Conservation (phyloP, 2,329 filamentous ascomycete species). For the Cytospora mali region DNA sequence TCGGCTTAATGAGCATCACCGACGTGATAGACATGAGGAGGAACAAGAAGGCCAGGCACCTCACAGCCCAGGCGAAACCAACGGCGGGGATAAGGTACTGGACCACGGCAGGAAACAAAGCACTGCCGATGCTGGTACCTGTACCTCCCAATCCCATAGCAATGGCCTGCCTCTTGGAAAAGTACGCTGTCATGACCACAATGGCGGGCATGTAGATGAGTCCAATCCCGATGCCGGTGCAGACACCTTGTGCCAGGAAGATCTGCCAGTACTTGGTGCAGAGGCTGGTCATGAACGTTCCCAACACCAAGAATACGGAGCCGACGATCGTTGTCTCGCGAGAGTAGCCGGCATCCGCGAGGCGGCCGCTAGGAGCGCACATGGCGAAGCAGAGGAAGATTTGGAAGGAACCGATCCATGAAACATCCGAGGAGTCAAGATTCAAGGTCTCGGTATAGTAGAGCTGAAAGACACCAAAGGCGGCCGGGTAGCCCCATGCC, state of each 20-base stretch:
- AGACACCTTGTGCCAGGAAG: slow-evolving; percentile 34
- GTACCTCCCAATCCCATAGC: neutral
- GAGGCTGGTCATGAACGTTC: slow-evolving; percentile 52
- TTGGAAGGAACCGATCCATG: slow-evolving; percentile 55
- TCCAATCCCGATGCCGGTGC: slow-evolving; percentile 56
- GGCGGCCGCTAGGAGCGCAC: slow-evolving; percentile 50
- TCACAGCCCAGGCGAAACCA: slow-evolving; percentile 67
- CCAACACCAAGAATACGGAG: slow-evolving; percentile 46
- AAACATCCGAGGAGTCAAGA: slow-evolving; percentile 42
- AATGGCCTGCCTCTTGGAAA: slow-evolving; percentile 10
- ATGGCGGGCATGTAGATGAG: slow-evolving; percentile 52
- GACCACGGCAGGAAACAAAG: slow-evolving; percentile 54
- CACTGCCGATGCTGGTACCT: slow-evolving; percentile 58
- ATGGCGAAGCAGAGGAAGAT: slow-evolving; percentile 53
- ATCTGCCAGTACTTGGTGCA: slow-evolving; percentile 54
- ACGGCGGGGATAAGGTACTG: slow-evolving; percentile 37
- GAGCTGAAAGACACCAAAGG: slow-evolving; percentile 53
- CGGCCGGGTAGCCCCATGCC: slow-evolving; percentile 53
- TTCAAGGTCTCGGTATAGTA: slow-evolving; percentile 44
- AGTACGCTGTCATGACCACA: slow-evolving; percentile 32
- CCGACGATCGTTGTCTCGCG: slow-evolving; percentile 44
- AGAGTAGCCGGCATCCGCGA: slow-evolving; percentile 53
- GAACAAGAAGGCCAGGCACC: slow-evolving; percentile 61
- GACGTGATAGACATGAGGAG: slow-evolving; percentile 36
- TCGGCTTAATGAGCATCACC: slow-evolving; percentile 48